Evolutionary conservation across 1,284 basidiomycete genomes (phyloP).

Genomic region (Cerioporus squamosus): DNA sequence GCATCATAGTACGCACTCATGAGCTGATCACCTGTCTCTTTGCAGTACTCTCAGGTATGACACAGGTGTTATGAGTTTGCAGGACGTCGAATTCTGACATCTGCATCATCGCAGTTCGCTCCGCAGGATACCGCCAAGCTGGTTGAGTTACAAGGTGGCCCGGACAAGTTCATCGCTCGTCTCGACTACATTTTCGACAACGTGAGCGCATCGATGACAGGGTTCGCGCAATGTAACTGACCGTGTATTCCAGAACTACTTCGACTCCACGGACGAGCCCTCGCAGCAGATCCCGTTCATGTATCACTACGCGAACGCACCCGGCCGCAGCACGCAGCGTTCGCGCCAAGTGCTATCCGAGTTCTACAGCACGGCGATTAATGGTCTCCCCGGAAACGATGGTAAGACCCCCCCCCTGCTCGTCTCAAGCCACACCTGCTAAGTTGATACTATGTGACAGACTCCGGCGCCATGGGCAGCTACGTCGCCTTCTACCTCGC

Average conservation of each 20-base stretch:
- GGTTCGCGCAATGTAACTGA: too few species aligned
- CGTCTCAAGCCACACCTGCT: not conserved
- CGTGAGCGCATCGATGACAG: slow-evolving; percentile 25
- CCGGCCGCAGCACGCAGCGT: slow-evolving; percentile 60
- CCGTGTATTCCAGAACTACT: slow-evolving; percentile 43
- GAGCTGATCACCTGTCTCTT: not conserved
- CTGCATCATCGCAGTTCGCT: slow-evolving; percentile 58
- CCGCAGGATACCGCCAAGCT: slow-evolving; percentile 67
- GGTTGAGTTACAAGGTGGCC: slow-evolving; percentile 63
- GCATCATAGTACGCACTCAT: not conserved
- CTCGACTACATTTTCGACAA: slow-evolving; percentile 61
- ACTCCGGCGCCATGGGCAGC: slow-evolving; percentile 68
- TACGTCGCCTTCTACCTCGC: slow-evolving; percentile 64
- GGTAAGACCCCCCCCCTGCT: slow-evolving; percentile 38
- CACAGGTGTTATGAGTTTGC: too few species aligned
- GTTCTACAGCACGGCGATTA: slow-evolving; percentile 56
- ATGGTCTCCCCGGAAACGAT: slow-evolving; percentile 67
- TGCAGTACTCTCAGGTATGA: too few species aligned
- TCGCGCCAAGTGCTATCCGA: slow-evolving; percentile 57
- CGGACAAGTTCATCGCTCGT: slow-evolving; percentile 53
- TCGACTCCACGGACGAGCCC: slow-evolving; percentile 63
- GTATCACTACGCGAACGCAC: slow-evolving; percentile 66
- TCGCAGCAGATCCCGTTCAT: slow-evolving; percentile 67
- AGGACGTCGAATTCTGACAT: too few species aligned
- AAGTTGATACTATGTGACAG: not conserved